Base-by-base conservation (phyloP, 495 filamentous ascomycete genomes). In the Penicillium ochrochloron region DNA sequence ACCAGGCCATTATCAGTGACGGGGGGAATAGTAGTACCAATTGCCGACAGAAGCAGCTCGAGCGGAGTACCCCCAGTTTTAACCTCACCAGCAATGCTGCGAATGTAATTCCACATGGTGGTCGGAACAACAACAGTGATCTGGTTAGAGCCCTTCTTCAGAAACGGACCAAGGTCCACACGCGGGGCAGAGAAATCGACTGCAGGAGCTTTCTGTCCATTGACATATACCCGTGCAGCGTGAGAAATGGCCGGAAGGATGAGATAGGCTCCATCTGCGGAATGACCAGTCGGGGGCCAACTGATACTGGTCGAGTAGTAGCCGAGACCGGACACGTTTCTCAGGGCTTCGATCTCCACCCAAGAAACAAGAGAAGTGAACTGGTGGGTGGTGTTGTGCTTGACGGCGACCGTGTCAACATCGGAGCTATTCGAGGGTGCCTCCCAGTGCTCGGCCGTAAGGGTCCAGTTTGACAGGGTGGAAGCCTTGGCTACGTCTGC, bases 301-400 rank as follows among this genome's bases (percentile, higher is more conserved):
- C 44, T 61, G 35, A 86, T 75, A 1, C 70, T 69, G 1, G 67
- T 71, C 1, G 77, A 72, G 70, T 88, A 90, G 29, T 91, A 80
- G 0, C 82, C 85, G 3, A 83, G 76, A 0, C 87, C 88, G 61
- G 89, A 90, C 9, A 89, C 76, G 64, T 91, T 91, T 61, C 80
- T 84, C 2, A 85, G 74, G 66, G 82, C 80, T 27, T 88, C 86
- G 19, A 92, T 79, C 5, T 75, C 53, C 0, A 66, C 69, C 81
- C 81, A 83, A 0, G 80, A 74, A 5, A 76, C 35, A 0, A 82
- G 70, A 3, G 62, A 57, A 17, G 61, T 10, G 10, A 80, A 61
- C 1, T 69, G 64, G 56, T 75, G 70, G 12, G 76, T 72, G 14
- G 71, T 73, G 57, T 75, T 80, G 42, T 65, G 71, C 37, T 74